A percentile compares a stretch with the other conserved stretches of the same genome.
These are phyloP conservation scores for Nepenthes gracilis DNA, from an alignment of 148 eudicot species.

Conservation along the genomic window DNA sequence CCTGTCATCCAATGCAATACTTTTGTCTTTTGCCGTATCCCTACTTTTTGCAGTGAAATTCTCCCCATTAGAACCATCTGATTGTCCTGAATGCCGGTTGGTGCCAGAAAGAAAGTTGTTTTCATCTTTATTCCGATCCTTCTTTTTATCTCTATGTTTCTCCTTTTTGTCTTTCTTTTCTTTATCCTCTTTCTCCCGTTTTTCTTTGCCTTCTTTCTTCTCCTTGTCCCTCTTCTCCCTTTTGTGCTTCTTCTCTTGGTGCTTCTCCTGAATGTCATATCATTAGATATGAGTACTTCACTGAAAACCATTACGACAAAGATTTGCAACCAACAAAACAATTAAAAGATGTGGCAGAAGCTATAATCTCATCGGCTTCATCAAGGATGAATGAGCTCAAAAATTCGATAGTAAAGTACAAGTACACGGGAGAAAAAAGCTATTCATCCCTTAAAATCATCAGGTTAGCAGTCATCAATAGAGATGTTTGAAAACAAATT, in stretches of 20 bases:
- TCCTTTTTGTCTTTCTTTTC: too few species aligned
- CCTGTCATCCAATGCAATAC: slow-evolving; percentile 21
- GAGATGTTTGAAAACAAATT: too few species aligned
- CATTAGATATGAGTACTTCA: neutral
- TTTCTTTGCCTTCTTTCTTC: slow-evolving; percentile 38
- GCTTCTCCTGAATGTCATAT: slow-evolving; percentile 44
- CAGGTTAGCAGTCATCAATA: too few species aligned
- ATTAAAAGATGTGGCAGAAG: neutral
- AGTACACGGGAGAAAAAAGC: too few species aligned
- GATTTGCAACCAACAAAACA: neutral
- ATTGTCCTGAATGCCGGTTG: slow-evolving; percentile 24
- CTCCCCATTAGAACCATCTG: slow-evolving; percentile 24
- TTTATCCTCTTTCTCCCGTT: slow-evolving; percentile 18
- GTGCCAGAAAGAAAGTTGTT: slow-evolving; percentile 17
- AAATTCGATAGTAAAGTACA: neutral
- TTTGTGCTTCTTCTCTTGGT: slow-evolving; percentile 59
- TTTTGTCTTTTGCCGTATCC: slow-evolving; percentile 26
- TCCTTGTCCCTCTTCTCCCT: slow-evolving; percentile 61
- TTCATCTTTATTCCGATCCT: too few species aligned
- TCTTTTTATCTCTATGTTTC: too few species aligned
- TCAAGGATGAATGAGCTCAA: neutral
- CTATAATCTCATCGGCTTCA: neutral
- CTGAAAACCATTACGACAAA: neutral
- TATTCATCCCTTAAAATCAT: too few species aligned
- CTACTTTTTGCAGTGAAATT: slow-evolving; percentile 26